Base-by-base conservation (phyloP, 352 stramenopile genomes). In the Phytophthora pisi region DNA sequence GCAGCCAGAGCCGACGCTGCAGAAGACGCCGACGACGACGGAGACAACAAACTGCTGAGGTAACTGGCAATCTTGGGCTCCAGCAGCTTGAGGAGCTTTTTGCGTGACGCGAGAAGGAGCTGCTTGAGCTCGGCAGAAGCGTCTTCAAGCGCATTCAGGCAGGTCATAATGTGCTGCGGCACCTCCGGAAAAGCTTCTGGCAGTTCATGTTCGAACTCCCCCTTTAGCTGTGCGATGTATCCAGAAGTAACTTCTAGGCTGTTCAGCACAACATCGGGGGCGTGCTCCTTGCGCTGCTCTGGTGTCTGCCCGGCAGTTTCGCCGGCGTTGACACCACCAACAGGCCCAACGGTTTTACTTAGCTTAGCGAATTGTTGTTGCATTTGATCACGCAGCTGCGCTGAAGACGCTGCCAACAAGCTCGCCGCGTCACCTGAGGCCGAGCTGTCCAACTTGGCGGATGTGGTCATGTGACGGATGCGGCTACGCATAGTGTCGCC, bases 361-460 rank as follows among this genome's bases (percentile, higher is more conserved):
- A 96, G 74, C 57, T 94, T 93, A n/a, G 86, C 88, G 43, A 95
- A 74, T 51, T 93, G 83, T 56, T 91, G 86, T 66, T 93, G 85
- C 77, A 96, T 91, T 50, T 96, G 88, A 64, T 94, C 88, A 31
- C 88, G 86, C n/a, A 96, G 69, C 40, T 96, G 86, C 9, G 73
- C 88, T 23, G 84, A 86, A 16, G 69, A 78, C 2, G 83, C 66
- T 6, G 75, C 81, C 4, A 88, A 51, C 13, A 91, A 75, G 20
- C 75, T 75, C 13, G 72, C 70, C 13, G 73, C 71, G 66, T 89
- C 74, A 40, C 71, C 67, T 52, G 59, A 49, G n/a, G 30, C 51
- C 51, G 54, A 50, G 51, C 50, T 77, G n/a, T 92, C 85, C 15
- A 93, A 66, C 47, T 86, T 88, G 23, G 89, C 74, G 43, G 86